Evolutionary conservation across 2,329 filamentous ascomycete species (phyloP), one percentile per base, ranked within the genome.

Genomic region (Hypoxylon sp.): DNA sequence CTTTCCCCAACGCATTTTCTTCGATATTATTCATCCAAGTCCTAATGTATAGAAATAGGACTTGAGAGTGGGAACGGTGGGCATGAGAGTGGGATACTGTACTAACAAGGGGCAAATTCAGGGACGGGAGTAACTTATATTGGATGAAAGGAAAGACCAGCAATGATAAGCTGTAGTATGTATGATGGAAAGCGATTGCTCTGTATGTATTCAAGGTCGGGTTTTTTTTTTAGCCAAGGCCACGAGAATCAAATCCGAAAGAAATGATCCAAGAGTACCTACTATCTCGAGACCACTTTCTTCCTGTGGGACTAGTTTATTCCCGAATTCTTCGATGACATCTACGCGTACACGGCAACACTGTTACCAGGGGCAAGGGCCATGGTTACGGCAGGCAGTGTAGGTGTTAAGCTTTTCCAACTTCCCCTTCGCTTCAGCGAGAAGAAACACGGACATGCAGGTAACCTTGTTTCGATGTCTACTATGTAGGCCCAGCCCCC

Each of bases 41-140:
- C 61, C 65, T 65, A 67, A 65, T 67, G 65, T 67, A 67, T 67
- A 67, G 65, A 67, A 67, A 41, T 19, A 63, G 65, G 62, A 67
- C 65, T 67, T 58, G 56, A 65, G 43, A 30, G 24, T 26, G 24
- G 37, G 34, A 50, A 41, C 2, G 32, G 6, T 30, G 43, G 57
- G n/a, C 4, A 3, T n/a, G 13, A 39, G 34, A 24, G 47, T 46
- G 56, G 48, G 39, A 30, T 53, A 56, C 54, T 67, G 64, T 67
- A 67, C 52, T 50, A 67, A 56, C 43, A 67, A 17, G 51, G 47
- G 50, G 34, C 3, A 11, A 41, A 41, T 24, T 51, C 19, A 47
- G 20, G 61, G 50, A 62, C 47, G 4, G 39, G 57, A 47, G 30
- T 52, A 49, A 49, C 28, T 32, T 26, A 56, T 51, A 13, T 39